Evolutionary conservation across 2,329 filamentous ascomycete genomes (phyloP).

Genomic region (Ilyonectria mors-panacis): DNA sequence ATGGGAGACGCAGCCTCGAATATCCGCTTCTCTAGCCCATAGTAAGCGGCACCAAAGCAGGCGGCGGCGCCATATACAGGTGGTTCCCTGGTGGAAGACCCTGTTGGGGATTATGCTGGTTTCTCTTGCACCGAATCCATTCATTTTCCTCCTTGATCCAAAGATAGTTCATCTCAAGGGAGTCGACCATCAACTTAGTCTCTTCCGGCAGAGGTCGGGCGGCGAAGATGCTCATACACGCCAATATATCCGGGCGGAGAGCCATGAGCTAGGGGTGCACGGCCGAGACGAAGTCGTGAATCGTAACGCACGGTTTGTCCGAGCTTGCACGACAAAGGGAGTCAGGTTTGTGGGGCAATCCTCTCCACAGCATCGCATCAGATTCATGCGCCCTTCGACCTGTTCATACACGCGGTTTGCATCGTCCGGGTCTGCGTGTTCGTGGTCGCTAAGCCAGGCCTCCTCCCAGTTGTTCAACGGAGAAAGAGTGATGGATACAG

Average conservation of each 20-base stretch:
- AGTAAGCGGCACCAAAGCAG: too few species aligned
- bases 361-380: conserved; percentile 1
- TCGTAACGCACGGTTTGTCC: conserved; percentile 30
- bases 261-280: conserved; percentile 40
- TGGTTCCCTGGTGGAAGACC: conserved; percentile 2
- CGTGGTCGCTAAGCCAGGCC: neutral
- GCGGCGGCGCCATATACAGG: too few species aligned
- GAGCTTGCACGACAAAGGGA: neutral
- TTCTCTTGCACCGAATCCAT: neutral
- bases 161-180: neutral
- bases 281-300: conserved; percentile 40
- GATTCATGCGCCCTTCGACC: neutral
- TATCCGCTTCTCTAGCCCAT: too few species aligned
- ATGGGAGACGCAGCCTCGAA: neutral
- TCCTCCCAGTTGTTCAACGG: neutral
- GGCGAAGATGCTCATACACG: neutral
- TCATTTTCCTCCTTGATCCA: neutral
- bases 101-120: neutral
- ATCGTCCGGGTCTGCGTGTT: conserved; percentile 10
- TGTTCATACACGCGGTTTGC: neutral
- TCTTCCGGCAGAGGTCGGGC: conserved; percentile 1
- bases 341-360: conserved; percentile 3
- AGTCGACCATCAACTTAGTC: conserved; percentile 1
- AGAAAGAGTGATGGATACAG: neutral
- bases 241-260: neutral